Conservation (phyloP, 139 green algal genomes). For the Ettlia oleoabundans region DNA sequence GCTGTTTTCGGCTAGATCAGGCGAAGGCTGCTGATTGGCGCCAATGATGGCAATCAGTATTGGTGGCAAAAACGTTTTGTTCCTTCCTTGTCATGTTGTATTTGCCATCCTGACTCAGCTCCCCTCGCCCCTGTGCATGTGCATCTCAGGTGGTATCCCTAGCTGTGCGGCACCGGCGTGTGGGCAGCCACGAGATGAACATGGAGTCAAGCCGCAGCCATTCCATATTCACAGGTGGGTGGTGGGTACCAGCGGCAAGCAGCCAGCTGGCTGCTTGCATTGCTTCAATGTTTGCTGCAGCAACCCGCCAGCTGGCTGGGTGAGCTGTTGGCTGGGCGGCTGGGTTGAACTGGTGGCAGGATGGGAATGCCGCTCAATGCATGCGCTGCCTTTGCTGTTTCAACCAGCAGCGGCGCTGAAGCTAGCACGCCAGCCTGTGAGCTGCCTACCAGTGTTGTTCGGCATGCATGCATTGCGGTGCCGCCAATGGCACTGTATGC, state of each 20-base stretch:
- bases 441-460: too few species aligned
- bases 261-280: neutral
- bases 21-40: too few species aligned
- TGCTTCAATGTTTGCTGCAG: neutral
- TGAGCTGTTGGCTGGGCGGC: too few species aligned
- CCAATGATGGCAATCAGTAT: too few species aligned
- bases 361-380: too few species aligned
- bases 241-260: neutral
- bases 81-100: neutral
- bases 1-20: too few species aligned
- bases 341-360: too few species aligned
- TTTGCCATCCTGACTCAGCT: neutral
- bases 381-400: too few species aligned
- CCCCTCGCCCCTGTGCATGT: neutral
- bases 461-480: too few species aligned
- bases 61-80: too few species aligned
- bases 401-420: too few species aligned
- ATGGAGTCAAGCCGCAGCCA: constrained; percentile 82
- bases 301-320: neutral
- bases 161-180: constrained; percentile 70
- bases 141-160: constrained; percentile 7
- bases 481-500: neutral
- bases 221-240: constrained; percentile 78
- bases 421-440: too few species aligned
- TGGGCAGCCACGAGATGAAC: constrained; percentile 89